A percentile compares a stretch with the other conserved stretches of the same genome.
phyloP scores from a whole-genome alignment of 2,329 filamentous ascomycete species.

The Davidsoniella eucalypti region DNA sequence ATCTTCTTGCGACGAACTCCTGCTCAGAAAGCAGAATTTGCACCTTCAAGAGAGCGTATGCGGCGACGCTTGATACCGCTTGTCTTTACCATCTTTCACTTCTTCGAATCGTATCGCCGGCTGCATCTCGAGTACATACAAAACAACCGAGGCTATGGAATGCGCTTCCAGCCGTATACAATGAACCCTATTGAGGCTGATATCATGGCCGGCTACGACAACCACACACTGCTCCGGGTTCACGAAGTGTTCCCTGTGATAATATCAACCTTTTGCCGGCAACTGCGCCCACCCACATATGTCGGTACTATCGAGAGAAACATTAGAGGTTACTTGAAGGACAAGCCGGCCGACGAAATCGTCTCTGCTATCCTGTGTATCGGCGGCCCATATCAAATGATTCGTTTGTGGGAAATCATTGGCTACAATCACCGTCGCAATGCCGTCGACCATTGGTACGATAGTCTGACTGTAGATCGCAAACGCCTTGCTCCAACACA shows the following conservation, averaged over 20 bases:
- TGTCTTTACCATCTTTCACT: constrained; percentile 50
- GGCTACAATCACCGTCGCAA: constrained; percentile 44
- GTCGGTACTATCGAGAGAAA: constrained; percentile 46
- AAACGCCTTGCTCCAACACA: constrained; percentile 20
- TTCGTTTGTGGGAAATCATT: constrained; percentile 49
- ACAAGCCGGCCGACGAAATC: constrained; percentile 45
- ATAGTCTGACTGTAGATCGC: constrained; percentile 24
- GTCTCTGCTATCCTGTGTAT: constrained; percentile 43
- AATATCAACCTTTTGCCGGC: constrained; percentile 46
- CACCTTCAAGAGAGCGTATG: constrained; percentile 46
- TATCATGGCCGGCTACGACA: constrained; percentile 49
- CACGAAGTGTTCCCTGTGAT: constrained; percentile 49
- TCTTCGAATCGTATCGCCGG: constrained; percentile 47
- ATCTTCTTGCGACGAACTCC: constrained; percentile 44
- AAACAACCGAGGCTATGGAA: constrained; percentile 33
- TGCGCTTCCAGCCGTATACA: constrained; percentile 38
- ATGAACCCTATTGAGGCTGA: constrained; percentile 44
- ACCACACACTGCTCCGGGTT: constrained; percentile 43
- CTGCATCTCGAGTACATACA: constrained; percentile 40
- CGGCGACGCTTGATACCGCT: constrained; percentile 45
- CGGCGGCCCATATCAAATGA: constrained; percentile 45
- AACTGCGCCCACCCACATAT: constrained; percentile 46
- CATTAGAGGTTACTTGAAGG: constrained; percentile 45
- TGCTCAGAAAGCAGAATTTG: constrained; percentile 38
- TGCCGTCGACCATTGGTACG: constrained; percentile 45